These are phyloP conservation scores for Neofusicoccum parvum DNA, from an alignment of 2,329 filamentous ascomycete genomes.

Conservation along the genomic window DNA sequence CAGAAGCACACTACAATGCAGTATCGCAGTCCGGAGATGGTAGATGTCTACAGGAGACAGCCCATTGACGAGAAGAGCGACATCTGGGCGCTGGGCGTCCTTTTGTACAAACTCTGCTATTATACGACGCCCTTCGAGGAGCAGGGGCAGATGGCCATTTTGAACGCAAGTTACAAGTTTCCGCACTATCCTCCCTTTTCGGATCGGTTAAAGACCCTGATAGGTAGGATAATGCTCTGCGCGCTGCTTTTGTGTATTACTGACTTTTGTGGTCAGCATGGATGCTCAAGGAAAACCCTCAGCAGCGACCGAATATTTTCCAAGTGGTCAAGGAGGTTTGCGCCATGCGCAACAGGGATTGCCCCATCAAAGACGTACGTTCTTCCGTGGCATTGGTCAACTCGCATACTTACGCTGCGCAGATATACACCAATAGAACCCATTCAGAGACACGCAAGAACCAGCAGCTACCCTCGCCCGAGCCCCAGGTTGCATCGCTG, in stretches of 20 bases:
- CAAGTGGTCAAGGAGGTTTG: constrained; percentile 87
- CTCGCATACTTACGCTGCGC: constrained; percentile 28
- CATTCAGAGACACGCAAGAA: constrained; percentile 65
- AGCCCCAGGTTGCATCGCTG: constrained; percentile 53
- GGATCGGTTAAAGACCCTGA: constrained; percentile 83
- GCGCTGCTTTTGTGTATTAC: neutral
- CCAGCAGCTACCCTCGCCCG: constrained; percentile 61
- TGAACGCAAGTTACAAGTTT: constrained; percentile 93
- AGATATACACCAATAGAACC: constrained; percentile 58
- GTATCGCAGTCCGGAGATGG: constrained; percentile 97
- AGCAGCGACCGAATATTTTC: constrained; percentile 86
- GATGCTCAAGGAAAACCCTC: constrained; percentile 86
- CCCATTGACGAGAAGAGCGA: constrained; percentile 98
- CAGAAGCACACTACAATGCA: constrained; percentile 97
- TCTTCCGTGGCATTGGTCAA: neutral
- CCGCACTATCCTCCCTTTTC: constrained; percentile 88
- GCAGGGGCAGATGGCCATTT: constrained; percentile 92
- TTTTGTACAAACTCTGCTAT: constrained; percentile 97
- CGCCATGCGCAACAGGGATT: constrained; percentile 81
- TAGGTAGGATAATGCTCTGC: constrained; percentile 62
- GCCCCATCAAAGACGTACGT: constrained; percentile 86
- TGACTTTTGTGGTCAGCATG: constrained; percentile 60
- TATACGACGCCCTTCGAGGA: constrained; percentile 99
- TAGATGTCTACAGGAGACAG: constrained; percentile 94
- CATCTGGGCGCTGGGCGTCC: constrained; percentile 93